A percentile compares a stretch with the other conserved stretches of the same genome.
These are phyloP conservation scores for Diutina siamensis DNA, from an alignment of 1,139 yeast genomes.

Conservation along the genomic window DNA sequence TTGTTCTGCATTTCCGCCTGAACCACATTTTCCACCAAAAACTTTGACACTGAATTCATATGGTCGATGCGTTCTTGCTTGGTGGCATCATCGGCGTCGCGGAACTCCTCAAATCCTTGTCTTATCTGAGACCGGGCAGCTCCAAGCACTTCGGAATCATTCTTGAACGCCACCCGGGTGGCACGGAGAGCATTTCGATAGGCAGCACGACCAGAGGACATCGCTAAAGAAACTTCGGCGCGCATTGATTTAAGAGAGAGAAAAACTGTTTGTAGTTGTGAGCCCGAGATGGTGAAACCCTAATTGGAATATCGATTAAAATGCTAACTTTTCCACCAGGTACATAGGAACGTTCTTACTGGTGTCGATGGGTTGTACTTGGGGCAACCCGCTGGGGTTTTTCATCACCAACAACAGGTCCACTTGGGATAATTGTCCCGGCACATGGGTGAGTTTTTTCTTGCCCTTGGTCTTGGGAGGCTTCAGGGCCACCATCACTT, in stretches of 20 bases:
- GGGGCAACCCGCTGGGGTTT: not conserved
- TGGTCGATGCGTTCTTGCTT: constrained; percentile 42
- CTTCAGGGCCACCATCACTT: constrained; percentile 24
- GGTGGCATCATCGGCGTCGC: constrained; percentile 21
- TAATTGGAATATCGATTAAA: not conserved
- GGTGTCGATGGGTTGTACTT: not conserved
- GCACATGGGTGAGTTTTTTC: constrained; percentile 12
- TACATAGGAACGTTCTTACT: constrained; percentile 1
- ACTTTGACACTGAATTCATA: constrained; percentile 56
- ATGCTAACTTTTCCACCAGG: constrained; percentile 4
- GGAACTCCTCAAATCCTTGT: constrained; percentile 39
- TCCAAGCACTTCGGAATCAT: constrained; percentile 21
- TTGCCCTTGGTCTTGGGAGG: constrained; percentile 13
- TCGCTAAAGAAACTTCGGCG: not conserved
- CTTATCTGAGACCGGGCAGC: constrained; percentile 62
- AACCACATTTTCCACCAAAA: constrained; percentile 64
- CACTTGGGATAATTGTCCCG: constrained; percentile 6
- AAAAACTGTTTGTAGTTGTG: not conserved
- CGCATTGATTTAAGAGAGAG: not conserved
- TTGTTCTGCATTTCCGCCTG: constrained; percentile 57
- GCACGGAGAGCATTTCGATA: constrained; percentile 67
- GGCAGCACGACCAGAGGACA: constrained; percentile 19
- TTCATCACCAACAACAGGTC: constrained; percentile 2
- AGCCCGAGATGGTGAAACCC: not conserved
- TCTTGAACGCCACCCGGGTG: constrained; percentile 50